Conservation (phyloP, 768 basidiomycete species). For the Lentinula detonsa region DNA sequence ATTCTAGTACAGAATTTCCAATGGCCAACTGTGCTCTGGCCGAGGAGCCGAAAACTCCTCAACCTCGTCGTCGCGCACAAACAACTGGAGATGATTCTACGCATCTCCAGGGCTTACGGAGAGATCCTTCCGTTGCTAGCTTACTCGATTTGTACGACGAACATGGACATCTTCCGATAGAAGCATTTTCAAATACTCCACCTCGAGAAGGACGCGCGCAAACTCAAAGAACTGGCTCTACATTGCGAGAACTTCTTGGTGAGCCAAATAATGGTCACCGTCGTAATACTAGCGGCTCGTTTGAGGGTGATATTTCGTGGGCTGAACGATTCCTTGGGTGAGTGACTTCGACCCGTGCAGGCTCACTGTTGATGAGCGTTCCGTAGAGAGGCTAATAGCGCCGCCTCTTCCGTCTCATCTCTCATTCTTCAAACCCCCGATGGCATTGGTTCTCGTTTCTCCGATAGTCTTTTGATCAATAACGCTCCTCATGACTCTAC, state of each 20-base stretch:
- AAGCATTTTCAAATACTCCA: slow-evolving; percentile 62
- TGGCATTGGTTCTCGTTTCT: slow-evolving; percentile 33
- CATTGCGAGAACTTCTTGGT: slow-evolving; percentile 68
- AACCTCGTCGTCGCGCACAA: slow-evolving; percentile 22
- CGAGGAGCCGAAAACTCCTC: slow-evolving; percentile 19
- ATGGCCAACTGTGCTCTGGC: slow-evolving; percentile 42
- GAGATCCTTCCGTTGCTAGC: slow-evolving; percentile 76
- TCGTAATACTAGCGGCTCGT: slow-evolving; percentile 24
- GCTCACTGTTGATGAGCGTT: neutral
- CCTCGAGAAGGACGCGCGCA: slow-evolving; percentile 43
- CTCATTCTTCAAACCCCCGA: slow-evolving; percentile 46
- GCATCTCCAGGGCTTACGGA: slow-evolving; percentile 54
- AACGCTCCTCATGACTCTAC: slow-evolving; percentile 28
- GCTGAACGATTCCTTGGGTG: slow-evolving; percentile 72
- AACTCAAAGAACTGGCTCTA: slow-evolving; percentile 60
- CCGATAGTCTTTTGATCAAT: slow-evolving; percentile 22
- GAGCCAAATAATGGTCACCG: slow-evolving; percentile 28
- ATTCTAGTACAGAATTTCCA: slow-evolving; percentile 60
- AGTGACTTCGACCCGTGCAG: slow-evolving; percentile 13
- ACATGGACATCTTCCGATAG: slow-evolving; percentile 53
- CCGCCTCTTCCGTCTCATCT: slow-evolving; percentile 41
- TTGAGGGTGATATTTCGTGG: slow-evolving; percentile 80
- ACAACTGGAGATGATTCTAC: slow-evolving; percentile 27
- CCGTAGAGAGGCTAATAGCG: slow-evolving; percentile 38
- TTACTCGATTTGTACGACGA: slow-evolving; percentile 71